A percentile compares a stretch with the other conserved stretches of the same genome.
These are phyloP conservation scores for Trametes elegans DNA, from an alignment of 768 basidiomycete species.

Conservation along the genomic window DNA sequence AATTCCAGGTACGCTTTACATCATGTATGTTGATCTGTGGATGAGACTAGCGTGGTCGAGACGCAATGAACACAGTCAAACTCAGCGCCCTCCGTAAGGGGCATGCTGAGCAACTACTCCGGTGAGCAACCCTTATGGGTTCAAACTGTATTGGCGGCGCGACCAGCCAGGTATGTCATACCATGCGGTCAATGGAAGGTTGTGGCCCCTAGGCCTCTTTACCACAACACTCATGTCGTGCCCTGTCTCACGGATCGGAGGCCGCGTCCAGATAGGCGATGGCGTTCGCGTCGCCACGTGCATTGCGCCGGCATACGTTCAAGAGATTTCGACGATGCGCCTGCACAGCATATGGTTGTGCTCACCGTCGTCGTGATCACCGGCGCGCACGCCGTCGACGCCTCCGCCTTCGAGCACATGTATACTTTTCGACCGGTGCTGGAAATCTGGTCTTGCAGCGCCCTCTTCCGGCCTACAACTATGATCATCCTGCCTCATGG, in stretches of 20 bases:
- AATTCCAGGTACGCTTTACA: neutral
- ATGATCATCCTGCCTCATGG: slow-evolving; percentile 65
- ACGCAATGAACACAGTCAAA: slow-evolving; percentile 28
- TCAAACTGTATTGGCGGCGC: slow-evolving; percentile 75
- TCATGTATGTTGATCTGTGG: too few relatives aligned
- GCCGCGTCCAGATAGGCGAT: too few relatives aligned
- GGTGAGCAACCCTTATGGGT: slow-evolving; percentile 63
- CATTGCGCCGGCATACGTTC: slow-evolving; percentile 79
- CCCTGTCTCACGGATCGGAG: too few relatives aligned
- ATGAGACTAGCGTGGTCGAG: too few relatives aligned
- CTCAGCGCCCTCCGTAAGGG: slow-evolving; percentile 71
- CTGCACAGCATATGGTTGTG: slow-evolving; percentile 73
- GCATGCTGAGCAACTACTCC: slow-evolving; percentile 66
- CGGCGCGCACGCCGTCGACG: slow-evolving; percentile 72
- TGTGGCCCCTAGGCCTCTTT: slow-evolving; percentile 31
- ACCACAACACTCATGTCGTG: too few relatives aligned
- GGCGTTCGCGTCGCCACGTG: too few relatives aligned
- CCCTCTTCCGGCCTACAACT: slow-evolving; percentile 66
- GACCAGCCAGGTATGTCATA: slow-evolving; percentile 64
- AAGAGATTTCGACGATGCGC: slow-evolving; percentile 75
- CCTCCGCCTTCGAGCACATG: slow-evolving; percentile 58
- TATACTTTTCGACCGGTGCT: slow-evolving; percentile 74
- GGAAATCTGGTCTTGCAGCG: slow-evolving; percentile 78
- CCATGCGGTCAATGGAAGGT: slow-evolving; percentile 72
- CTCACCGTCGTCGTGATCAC: slow-evolving; percentile 81